Evolutionary conservation across 208 protist species (phyloP).

Genomic region (Trypanosoma avium): DNA sequence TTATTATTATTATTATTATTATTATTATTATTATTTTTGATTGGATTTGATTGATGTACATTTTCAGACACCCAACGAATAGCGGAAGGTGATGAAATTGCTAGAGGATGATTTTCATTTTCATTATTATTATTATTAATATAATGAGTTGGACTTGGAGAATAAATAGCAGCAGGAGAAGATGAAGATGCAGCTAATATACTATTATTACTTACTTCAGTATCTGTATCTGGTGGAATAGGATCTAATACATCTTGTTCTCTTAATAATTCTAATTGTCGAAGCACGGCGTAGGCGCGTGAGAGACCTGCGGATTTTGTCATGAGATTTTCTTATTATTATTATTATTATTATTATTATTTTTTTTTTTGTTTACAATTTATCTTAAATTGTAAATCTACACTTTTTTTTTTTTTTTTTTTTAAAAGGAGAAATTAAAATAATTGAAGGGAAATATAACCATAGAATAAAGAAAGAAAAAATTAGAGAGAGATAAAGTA

Average conservation of each 20-base stretch:
- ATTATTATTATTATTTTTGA: no score
- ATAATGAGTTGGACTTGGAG: no score
- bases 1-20: no score
- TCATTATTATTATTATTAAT: no score
- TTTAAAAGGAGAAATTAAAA: slow-evolving; percentile 5
- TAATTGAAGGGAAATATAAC: slow-evolving; percentile 5
- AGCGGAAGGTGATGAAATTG: no score
- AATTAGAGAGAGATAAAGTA: no score
- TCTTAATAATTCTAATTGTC: slow-evolving; percentile 55
- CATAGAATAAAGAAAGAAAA: background rate
- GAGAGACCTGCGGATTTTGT: slow-evolving; percentile 40
- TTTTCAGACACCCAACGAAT: no score
- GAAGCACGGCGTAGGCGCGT: slow-evolving; percentile 66
- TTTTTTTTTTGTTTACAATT: no score
- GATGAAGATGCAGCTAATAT: background rate
- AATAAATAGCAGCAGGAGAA: no score
- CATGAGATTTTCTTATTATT: slow-evolving; percentile 3
- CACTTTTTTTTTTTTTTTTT: background rate
- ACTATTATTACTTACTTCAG: background rate
- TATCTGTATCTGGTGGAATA: slow-evolving; percentile 17
- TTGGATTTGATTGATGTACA: no score
- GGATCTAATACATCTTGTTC: slow-evolving; percentile 47
- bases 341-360: slow-evolving; percentile 11
- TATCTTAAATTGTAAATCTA: no score
- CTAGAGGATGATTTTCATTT: no score